Conservation (phyloP, 1,284 basidiomycete species). For the Retiboletus fuscus region DNA sequence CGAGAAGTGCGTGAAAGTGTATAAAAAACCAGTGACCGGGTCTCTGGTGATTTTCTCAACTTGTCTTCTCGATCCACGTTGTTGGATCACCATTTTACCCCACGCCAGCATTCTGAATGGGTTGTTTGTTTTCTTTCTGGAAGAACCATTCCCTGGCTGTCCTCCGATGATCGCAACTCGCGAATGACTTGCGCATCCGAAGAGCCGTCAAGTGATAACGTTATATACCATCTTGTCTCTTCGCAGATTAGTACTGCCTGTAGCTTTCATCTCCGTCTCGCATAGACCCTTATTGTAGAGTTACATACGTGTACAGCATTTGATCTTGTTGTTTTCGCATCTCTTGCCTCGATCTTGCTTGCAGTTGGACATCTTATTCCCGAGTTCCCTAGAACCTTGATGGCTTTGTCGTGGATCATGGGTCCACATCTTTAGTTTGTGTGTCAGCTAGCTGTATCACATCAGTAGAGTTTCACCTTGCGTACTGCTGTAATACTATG, state of each 20-base stretch:
- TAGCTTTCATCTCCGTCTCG: constrained; percentile 28
- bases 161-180: too few species aligned
- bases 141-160: too few species aligned
- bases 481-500: too few species aligned
- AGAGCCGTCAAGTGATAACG: too few species aligned
- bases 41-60: neutral
- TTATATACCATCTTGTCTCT: too few species aligned
- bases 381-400: constrained; percentile 6
- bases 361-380: constrained; percentile 8
- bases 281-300: constrained; percentile 45
- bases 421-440: too few species aligned
- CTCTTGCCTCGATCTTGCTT: constrained; percentile 19
- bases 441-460: too few species aligned
- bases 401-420: neutral
- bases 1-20: constrained; percentile 13
- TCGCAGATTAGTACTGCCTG: neutral
- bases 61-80: neutral
- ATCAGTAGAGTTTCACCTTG: constrained; percentile 69
- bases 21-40: too few species aligned
- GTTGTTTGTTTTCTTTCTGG: too few species aligned
- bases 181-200: too few species aligned
- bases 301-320: constrained; percentile 46
- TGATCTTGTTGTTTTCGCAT: constrained; percentile 16
- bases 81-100: constrained; percentile 14
- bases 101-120: neutral